Evolutionary conservation across 1,139 yeast genomes (phyloP).

Genomic region (Kodamaea sp.): DNA sequence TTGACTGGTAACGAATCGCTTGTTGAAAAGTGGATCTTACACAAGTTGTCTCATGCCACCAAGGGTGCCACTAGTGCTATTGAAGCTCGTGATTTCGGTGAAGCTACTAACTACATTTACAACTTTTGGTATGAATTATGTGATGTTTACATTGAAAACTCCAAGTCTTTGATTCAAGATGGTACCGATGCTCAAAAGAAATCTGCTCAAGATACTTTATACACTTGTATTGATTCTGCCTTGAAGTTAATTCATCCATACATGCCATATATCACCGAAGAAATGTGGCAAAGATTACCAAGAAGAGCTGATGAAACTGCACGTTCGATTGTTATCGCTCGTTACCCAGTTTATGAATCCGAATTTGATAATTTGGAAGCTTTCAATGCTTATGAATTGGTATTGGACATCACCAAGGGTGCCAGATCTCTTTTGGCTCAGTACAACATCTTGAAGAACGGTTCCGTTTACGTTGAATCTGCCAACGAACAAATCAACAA

Average conservation of each 20-base stretch:
- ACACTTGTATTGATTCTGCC: conserved; percentile 90
- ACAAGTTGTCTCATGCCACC: conserved; percentile 72
- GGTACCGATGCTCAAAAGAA: conserved; percentile 80
- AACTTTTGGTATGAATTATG: conserved; percentile 96
- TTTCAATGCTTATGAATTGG: conserved; percentile 71
- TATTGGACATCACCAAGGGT: conserved; percentile 82
- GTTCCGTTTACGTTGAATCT: conserved; percentile 78
- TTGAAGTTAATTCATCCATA: conserved; percentile 92
- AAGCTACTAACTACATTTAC: conserved; percentile 81
- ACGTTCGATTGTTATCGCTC: conserved; percentile 72
- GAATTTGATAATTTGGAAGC: conserved; percentile 64
- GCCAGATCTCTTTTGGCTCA: conserved; percentile 91
- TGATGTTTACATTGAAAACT: conserved; percentile 97
- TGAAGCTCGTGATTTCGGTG: conserved; percentile 85
- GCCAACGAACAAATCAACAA: conserved; percentile 43
- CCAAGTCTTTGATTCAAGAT: conserved; percentile 86
- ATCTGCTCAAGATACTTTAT: conserved; percentile 91
- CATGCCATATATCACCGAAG: conserved; percentile 97
- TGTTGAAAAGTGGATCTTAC: conserved; percentile 96
- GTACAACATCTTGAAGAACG: conserved; percentile 83
- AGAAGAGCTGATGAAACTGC: conserved; percentile 71
- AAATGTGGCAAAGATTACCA: conserved; percentile 98
- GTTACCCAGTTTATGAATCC: conserved; percentile 65
- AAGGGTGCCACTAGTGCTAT: conserved; percentile 61
- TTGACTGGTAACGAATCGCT: conserved; percentile 80